Evolutionary conservation across 2,329 filamentous ascomycete species (phyloP), one percentile per base, ranked within the genome.

Genomic region (Colletotrichum tofieldiae): DNA sequence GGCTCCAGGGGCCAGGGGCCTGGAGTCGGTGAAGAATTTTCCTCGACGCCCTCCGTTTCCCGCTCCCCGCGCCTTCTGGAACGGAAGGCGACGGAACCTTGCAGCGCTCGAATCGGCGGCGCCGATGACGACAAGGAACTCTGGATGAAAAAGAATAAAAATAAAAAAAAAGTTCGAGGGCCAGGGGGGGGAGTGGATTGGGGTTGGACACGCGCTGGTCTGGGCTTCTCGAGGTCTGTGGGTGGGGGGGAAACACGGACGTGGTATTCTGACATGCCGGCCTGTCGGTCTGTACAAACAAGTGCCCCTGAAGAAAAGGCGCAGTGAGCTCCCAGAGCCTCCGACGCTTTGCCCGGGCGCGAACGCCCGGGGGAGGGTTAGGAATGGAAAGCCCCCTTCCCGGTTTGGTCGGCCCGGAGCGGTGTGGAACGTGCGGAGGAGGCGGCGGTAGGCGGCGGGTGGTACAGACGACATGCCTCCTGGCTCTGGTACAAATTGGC

Each of bases 391-490:
- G 23, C 16, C 14, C 16, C 35, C n/a, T 11, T 11, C 23, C 51
- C 63, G 29, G 29, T 26, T 20, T 56, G 39, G n/a, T 58, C 63
- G 45, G 65, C 47, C 56, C 65, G 65, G 58, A 63, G 45, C 64
- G 64, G 61, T 37, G 66, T 69, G 49, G 55, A 41, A n/a, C 49
- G 41, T 49, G 39, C 35, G 66, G 18, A 64, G 16, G 26, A 49
- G 32, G 18, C 39, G 60, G 61, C 39, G 63, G 63, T 43, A 29
- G 67, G 55, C 51, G 63, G 47, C 67, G 63, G 65, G 45, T 67
- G 49, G 3, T 32, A 23, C 26, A 37, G 54, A 58, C 35, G n/a
- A 26, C 35, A 58, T 58, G n/a, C 35, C 35, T 58, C n/a, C 54
- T 58, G 35, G 14, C 14, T n/a, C 54, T 20, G 23, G 35, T 18